Evolutionary conservation across 345 rosid species (phyloP).

Genomic region (Viola odorata): DNA sequence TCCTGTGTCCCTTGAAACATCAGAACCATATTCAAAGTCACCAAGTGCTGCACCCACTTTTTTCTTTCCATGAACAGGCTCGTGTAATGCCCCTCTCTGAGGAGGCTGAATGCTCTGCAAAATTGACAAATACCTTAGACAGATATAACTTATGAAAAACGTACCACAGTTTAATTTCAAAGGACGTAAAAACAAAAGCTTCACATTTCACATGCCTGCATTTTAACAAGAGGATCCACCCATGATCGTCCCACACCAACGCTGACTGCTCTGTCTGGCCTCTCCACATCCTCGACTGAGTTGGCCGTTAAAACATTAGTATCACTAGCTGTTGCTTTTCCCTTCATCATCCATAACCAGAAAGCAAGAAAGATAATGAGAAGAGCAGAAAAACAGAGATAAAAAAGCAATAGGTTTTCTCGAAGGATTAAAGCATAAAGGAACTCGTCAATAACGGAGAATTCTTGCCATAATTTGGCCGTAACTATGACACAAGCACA

Average conservation of each 20-base stretch:
- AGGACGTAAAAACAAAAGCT: slow-evolving; percentile 8
- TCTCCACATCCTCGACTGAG: slow-evolving; percentile 40
- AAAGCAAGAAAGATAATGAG: slow-evolving; percentile 1
- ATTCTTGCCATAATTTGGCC: not conserved
- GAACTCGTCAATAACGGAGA: not conserved
- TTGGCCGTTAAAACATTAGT: slow-evolving; percentile 28
- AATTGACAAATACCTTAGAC: not conserved
- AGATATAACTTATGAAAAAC: no score
- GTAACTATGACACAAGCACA: not conserved
- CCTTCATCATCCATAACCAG: slow-evolving; percentile 30
- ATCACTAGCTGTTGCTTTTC: slow-evolving; percentile 37
- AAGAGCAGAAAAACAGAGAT: not conserved
- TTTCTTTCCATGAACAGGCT: slow-evolving; percentile 53
- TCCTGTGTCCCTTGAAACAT: slow-evolving; percentile 47
- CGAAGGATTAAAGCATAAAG: not conserved
- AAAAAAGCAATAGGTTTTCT: not conserved
- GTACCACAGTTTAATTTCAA: not conserved
- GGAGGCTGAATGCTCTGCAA: slow-evolving; percentile 45
- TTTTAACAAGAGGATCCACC: slow-evolving; percentile 52
- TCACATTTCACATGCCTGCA: slow-evolving; percentile 42
- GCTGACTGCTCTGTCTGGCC: slow-evolving; percentile 45
- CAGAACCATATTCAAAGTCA: slow-evolving; percentile 60
- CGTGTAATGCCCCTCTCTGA: slow-evolving; percentile 44
- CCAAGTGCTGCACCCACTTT: slow-evolving; percentile 40
- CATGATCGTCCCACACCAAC: slow-evolving; percentile 43